Conservation (phyloP, 73 alveolate species). For the Tetrahymena thermophila region DNA sequence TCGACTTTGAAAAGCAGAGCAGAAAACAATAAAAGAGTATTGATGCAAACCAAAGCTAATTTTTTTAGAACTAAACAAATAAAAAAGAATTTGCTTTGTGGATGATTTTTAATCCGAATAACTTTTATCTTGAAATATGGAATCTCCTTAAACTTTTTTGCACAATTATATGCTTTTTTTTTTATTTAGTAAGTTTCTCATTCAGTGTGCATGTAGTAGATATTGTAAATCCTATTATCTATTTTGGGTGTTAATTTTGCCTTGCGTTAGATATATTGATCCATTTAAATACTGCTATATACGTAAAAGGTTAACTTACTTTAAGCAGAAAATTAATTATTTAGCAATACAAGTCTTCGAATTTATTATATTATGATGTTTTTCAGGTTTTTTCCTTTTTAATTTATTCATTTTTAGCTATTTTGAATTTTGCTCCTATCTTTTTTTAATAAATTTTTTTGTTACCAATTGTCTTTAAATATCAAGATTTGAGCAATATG, state of each 20-base stretch:
- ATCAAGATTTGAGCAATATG: background rate
- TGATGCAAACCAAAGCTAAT: background rate
- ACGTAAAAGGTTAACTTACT: background rate
- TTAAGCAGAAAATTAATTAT: background rate
- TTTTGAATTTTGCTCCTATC: background rate
- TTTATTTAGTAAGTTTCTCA: background rate
- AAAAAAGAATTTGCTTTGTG: background rate
- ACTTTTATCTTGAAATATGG: background rate
- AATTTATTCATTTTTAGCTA: background rate
- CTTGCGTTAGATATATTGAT: background rate
- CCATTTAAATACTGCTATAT: background rate
- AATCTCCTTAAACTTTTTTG: background rate
- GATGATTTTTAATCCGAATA: background rate
- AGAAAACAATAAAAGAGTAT: background rate
- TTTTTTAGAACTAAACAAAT: background rate
- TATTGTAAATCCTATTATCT: background rate
- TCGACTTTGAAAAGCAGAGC: background rate
- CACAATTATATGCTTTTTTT: background rate
- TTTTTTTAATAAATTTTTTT: background rate
- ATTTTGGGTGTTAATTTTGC: background rate
- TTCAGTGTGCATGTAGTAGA: background rate
- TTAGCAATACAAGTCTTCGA: background rate
- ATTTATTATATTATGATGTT: background rate
- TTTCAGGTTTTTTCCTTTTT: background rate
- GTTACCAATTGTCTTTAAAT: background rate